Evolutionary conservation across 108 stramenopile species (phyloP), one percentile per base, ranked within the genome.

Genomic region (Skeletonema grethae): DNA sequence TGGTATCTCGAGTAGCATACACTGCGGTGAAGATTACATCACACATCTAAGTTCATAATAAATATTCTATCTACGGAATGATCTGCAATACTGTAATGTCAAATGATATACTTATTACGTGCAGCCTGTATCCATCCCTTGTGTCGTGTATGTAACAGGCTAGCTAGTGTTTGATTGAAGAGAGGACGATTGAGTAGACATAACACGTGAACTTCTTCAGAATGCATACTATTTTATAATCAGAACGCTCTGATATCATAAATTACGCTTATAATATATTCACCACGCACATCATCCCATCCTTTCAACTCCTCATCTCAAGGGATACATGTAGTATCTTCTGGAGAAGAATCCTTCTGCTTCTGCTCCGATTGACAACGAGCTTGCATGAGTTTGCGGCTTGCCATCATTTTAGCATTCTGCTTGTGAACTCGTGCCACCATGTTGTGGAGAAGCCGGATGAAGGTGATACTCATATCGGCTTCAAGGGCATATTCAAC

Each of bases 401-500:
- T 57, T 12, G 61, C 38, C 15, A 16, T 61, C 60, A 64, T 72
- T 4, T 55, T 22, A 1, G 53, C 56, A 3, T 73, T 62, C 34
- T 65, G 46, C 15, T 65, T 29, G 57, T 66, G 46, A 45, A 57
- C 57, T 5, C 62, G 72, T 43, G 62, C 12, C 29, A 53, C 57
- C 72, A 73, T 38, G 59, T 65, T 25, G 31, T 73, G 72, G 29
- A 73, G 64, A 46, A 28, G 16, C 5, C 34, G 18, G 12, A 73
- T 38, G 38, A 73, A 73, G 9, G 48, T 13, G 16, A 73, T 25
- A 16, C 35, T 62, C n/a, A 73, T 29, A 8, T 73, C 63, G 16
- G 65, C 24, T 32, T 75, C 73, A 5, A 75, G 46, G 6, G 73
- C 73, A 38, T 75, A 75, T 59, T 75, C 73, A 20, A 73, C 65